Evolutionary conservation across 2,329 filamentous ascomycete species (phyloP).

Genomic region (Leptographium lundbergii): DNA sequence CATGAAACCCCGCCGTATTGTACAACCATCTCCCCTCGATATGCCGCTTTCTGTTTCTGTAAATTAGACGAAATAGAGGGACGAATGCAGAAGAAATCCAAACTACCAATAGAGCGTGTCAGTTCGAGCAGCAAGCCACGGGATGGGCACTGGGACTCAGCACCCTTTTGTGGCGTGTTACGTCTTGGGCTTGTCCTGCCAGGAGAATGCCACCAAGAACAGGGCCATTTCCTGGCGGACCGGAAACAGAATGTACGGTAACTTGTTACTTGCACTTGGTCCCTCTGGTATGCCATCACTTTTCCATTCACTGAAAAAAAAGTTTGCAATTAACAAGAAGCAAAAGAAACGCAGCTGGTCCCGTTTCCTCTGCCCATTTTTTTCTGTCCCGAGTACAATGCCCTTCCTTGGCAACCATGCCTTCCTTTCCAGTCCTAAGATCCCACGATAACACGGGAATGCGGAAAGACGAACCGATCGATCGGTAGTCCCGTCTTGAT

Average conservation of each 20-base stretch:
- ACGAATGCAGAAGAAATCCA: background rate
- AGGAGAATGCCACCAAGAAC: too few species aligned
- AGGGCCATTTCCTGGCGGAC: background rate
- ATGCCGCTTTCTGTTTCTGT: conserved; percentile 10
- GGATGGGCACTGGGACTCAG: background rate
- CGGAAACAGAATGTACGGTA: background rate
- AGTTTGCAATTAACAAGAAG: background rate
- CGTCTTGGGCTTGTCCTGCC: background rate
- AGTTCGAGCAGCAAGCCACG: background rate
- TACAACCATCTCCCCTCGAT: conserved; percentile 9
- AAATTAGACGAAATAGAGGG: conserved; percentile 15
- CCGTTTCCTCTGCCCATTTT: background rate
- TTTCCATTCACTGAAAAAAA: background rate
- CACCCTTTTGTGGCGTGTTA: background rate
- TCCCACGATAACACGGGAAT: background rate
- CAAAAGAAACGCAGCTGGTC: background rate
- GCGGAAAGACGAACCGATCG: background rate
- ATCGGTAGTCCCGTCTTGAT: background rate
- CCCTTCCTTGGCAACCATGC: background rate
- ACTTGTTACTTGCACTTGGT: background rate
- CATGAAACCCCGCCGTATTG: background rate
- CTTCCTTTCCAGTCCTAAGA: background rate
- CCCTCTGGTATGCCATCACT: background rate
- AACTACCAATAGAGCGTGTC: background rate
- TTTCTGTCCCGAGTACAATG: background rate